Evolutionary conservation across 1,284 basidiomycete genomes (phyloP), one percentile per base, ranked within the genome.

Genomic region (Inonotus hispidus): DNA sequence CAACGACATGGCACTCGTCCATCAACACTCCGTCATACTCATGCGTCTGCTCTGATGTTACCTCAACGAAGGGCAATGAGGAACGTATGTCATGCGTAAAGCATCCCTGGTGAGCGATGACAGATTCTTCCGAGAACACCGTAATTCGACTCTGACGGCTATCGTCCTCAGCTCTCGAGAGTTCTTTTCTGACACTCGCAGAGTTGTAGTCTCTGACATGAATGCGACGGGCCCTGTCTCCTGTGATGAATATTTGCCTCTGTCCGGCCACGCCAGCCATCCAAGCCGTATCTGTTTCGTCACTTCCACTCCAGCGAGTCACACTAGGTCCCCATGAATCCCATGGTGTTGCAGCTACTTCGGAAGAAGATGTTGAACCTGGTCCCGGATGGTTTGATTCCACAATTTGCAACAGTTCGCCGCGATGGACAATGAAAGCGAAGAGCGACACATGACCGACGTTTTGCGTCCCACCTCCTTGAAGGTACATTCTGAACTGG

Each of bases 251-350:
- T 38, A 75, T 77, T 49, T 74, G 74, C 16, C 81, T 72, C 68
- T 79, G 77, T 2, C 81, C 81, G 27, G 72, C 71, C 2, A 78
- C 77, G 3, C 75, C 79, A 52, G 80, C 81, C 57, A 82, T 80
- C 79, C 79, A 82, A n/a, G 76, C 71, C 32, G 71, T 75, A 16
- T 76, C 70, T 27, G 73, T 65, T 16, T 65, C 64, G 25, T 74
- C 73, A 27, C 71, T 66, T 53, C 75, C 71, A 63, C 80, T 73
- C 77, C 79, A 82, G 19, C 79, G 73, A 41, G 78, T 76, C 11
- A 70, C 65, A 0, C 59, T 59, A 2, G 75, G 75, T 3, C 79
- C 81, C 81, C 81, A 83, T 1, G 67, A 63, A 0, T 63, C 57
- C 77, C 79, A 82, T 0, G 72, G 67, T 8, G 77, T 58, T 23